phyloP scores from a whole-genome alignment of 1,139 yeast species.

The Geotrichum restrictum region DNA sequence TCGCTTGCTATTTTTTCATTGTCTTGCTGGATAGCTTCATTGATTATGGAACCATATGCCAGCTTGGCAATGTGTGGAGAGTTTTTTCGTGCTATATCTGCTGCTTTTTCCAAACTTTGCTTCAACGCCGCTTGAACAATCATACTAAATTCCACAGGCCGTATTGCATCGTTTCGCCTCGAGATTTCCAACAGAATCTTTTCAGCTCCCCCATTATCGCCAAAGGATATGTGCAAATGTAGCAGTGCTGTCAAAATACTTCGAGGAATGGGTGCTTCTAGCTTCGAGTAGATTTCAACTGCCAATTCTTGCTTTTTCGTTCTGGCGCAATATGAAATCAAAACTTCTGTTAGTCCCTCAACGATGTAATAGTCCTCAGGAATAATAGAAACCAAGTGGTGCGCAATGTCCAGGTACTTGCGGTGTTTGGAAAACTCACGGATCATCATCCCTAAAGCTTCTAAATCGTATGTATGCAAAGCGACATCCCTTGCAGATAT shows the following conservation, averaged over 20 bases:
- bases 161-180: slow-evolving; percentile 21
- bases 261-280: slow-evolving; percentile 29
- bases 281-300: slow-evolving; percentile 24
- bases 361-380: slow-evolving; percentile 28
- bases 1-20: slow-evolving; percentile 18
- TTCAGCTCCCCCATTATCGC: slow-evolving; percentile 44
- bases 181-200: slow-evolving; percentile 39
- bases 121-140: slow-evolving; percentile 26
- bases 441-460: slow-evolving; percentile 26
- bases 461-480: slow-evolving; percentile 20
- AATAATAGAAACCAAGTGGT: slow-evolving; percentile 30
- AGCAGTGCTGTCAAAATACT: slow-evolving; percentile 40
- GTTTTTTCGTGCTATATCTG: slow-evolving; percentile 17
- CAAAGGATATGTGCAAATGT: slow-evolving; percentile 40
- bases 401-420: slow-evolving; percentile 24
- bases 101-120: slow-evolving; percentile 21
- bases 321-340: slow-evolving; percentile 29
- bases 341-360: slow-evolving; percentile 31
- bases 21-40: slow-evolving; percentile 22
- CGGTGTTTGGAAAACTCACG: slow-evolving; percentile 27
- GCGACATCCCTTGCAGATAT: slow-evolving; percentile 16
- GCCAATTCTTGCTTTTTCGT: slow-evolving; percentile 27
- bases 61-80: slow-evolving; percentile 19
- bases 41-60: slow-evolving; percentile 18
- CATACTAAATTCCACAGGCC: slow-evolving; percentile 27